Conservation (phyloP, 768 basidiomycete species). For the Agaricus bisporus region DNA sequence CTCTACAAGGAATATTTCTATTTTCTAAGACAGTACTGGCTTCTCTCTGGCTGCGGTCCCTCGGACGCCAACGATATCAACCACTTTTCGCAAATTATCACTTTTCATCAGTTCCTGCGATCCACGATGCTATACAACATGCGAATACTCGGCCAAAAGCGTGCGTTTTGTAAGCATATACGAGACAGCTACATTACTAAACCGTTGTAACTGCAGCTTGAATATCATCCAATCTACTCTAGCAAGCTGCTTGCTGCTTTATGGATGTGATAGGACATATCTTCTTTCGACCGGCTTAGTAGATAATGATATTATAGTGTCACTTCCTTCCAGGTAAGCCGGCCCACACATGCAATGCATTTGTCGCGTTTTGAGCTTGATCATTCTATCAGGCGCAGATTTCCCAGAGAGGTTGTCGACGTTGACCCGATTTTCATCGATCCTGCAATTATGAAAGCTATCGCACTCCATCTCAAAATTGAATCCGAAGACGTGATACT, state of each 20-base stretch:
- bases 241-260: conserved; percentile 54
- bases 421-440: conserved; percentile 61
- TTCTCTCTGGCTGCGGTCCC: conserved; percentile 56
- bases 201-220: conserved; percentile 21
- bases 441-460: conserved; percentile 45
- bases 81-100: conserved; percentile 43
- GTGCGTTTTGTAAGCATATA: conserved; percentile 26
- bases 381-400: conserved; percentile 38
- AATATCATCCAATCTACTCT: conserved; percentile 58
- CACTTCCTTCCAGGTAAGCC: conserved; percentile 53
- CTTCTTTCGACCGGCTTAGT: conserved; percentile 44
- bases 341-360: background rate
- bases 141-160: conserved; percentile 21
- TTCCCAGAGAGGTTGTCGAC: conserved; percentile 32
- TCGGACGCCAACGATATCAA: conserved; percentile 57
- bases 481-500: conserved; percentile 43
- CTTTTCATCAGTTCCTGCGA: conserved; percentile 29
- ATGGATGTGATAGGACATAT: conserved; percentile 54
- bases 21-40: conserved; percentile 48
- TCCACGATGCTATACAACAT: conserved; percentile 31
- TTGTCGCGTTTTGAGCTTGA: background rate
- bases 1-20: conserved; percentile 38
- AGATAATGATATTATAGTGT: conserved; percentile 36
- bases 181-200: background rate
- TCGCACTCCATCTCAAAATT: conserved; percentile 44